phyloP scores from a whole-genome alignment of 345 rosid genomes.

The Hibiscus trionum region DNA sequence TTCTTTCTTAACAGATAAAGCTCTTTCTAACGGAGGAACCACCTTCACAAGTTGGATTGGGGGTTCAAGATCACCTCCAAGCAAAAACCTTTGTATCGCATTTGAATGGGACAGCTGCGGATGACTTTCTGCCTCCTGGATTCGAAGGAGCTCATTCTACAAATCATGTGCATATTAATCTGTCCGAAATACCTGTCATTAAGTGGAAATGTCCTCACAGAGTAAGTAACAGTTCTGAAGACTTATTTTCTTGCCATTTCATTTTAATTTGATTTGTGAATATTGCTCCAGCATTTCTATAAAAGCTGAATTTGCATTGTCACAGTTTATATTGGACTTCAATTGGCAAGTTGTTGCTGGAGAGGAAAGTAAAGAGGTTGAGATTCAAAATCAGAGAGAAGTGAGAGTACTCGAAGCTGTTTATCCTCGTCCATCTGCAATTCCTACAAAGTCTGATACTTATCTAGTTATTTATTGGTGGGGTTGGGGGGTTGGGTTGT shows the following conservation, averaged over 20 bases:
- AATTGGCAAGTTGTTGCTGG: conserved; percentile 81
- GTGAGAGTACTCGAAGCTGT: conserved; percentile 92
- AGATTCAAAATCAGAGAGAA: conserved; percentile 71
- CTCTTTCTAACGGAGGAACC: conserved; percentile 52
- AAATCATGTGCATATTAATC: conserved; percentile 35
- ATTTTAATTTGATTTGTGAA: neutral
- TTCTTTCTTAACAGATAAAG: conserved; percentile 17
- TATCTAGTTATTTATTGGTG: neutral
- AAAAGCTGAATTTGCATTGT: conserved; percentile 16
- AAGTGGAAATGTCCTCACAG: conserved; percentile 67
- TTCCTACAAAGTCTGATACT: conserved; percentile 66
- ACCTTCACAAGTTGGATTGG: conserved; percentile 79
- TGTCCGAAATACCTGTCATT: conserved; percentile 60
- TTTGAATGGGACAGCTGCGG: conserved; percentile 27
- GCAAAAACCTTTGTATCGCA: conserved; percentile 64
- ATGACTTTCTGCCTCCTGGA: conserved; percentile 42
- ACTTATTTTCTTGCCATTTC: neutral
- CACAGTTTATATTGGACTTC: conserved; percentile 47
- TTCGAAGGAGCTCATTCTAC: conserved; percentile 64
- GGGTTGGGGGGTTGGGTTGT: neutral
- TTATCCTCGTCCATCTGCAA: conserved; percentile 1
- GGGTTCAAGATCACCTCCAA: conserved; percentile 88
- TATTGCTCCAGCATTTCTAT: conserved; percentile 10
- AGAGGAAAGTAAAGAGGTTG: conserved; percentile 77
- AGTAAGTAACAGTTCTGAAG: conserved; percentile 41